phyloP scores from a whole-genome alignment of 2,329 filamentous ascomycete genomes.

The Ophiostoma triangulosporum region DNA sequence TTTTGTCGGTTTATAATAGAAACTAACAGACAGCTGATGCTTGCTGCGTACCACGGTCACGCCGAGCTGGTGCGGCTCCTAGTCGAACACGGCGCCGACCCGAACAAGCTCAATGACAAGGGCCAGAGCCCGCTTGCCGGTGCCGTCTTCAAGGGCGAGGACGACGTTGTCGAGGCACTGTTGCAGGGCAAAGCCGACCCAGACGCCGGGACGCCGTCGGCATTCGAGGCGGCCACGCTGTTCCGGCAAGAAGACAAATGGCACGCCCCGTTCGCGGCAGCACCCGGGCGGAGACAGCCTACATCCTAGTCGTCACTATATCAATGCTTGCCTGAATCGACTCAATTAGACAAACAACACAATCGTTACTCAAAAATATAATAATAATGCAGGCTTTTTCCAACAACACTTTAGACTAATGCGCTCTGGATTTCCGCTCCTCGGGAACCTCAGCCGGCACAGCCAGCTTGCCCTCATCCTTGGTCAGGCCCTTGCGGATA shows the following conservation, averaged over 20 bases:
- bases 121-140: slow-evolving; percentile 58
- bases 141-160: slow-evolving; percentile 59
- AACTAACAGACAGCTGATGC: slow-evolving; percentile 37
- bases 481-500: slow-evolving; percentile 77
- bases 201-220: slow-evolving; percentile 35
- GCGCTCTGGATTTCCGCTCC: not conserved
- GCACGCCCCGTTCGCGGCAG: slow-evolving; percentile 34
- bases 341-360: too few relatives aligned
- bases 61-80: slow-evolving; percentile 45
- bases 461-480: slow-evolving; percentile 13
- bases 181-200: slow-evolving; percentile 41
- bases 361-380: too few relatives aligned
- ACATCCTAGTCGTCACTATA: too few relatives aligned
- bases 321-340: too few relatives aligned
- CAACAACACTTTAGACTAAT: too few relatives aligned
- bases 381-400: too few relatives aligned
- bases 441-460: not conserved
- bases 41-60: slow-evolving; percentile 58
- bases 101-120: slow-evolving; percentile 53
- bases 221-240: slow-evolving; percentile 33
- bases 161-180: slow-evolving; percentile 45
- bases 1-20: not conserved
- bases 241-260: slow-evolving; percentile 40
- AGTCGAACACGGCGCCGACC: slow-evolving; percentile 48
- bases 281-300: slow-evolving; percentile 25